Evolutionary conservation across 2,329 filamentous ascomycete genomes (phyloP).

Genomic region (Tolypocladium endophyticum): DNA sequence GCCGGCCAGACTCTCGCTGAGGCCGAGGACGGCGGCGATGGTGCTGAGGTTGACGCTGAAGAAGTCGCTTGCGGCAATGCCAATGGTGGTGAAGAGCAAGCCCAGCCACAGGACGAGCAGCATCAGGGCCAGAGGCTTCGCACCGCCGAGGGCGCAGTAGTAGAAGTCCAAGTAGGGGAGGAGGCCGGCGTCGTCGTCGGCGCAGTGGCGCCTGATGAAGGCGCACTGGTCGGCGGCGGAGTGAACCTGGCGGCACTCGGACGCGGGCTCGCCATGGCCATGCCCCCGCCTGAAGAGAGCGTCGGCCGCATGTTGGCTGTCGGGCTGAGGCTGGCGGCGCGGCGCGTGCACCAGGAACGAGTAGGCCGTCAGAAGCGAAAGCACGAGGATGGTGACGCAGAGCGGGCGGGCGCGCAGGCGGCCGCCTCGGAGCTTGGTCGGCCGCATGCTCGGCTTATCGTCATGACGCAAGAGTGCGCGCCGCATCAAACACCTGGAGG

Average conservation of each 20-base stretch:
- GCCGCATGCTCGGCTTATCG: constrained; percentile 7
- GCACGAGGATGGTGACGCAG: constrained; percentile 33
- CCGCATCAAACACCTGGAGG: background rate
- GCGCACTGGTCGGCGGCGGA: constrained; percentile 70
- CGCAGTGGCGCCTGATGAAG: constrained; percentile 73
- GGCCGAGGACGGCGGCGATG: constrained; percentile 75
- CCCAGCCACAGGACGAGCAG: constrained; percentile 75
- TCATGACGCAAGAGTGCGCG: constrained; percentile 5
- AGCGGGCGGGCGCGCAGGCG: constrained; percentile 37
- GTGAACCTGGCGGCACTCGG: constrained; percentile 71
- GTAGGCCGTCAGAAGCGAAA: constrained; percentile 34
- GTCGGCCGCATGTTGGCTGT: constrained; percentile 3
- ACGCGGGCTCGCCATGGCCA: constrained; percentile 30
- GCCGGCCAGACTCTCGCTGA: constrained; percentile 92
- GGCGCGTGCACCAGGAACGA: constrained; percentile 25
- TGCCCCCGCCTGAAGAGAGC: constrained; percentile 15
- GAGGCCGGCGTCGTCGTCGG: constrained; percentile 81
- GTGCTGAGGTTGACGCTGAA: constrained; percentile 96
- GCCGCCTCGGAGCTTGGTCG: constrained; percentile 16
- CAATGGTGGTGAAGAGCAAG: constrained; percentile 90
- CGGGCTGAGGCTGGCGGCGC: constrained; percentile 2
- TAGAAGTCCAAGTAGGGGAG: constrained; percentile 83
- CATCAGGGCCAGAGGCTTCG: constrained; percentile 66
- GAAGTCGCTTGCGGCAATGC: constrained; percentile 96
- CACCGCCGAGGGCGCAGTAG: constrained; percentile 66